These are phyloP conservation scores for Pythium diclinum DNA, from an alignment of 352 stramenopile genomes.

Conservation along the genomic window DNA sequence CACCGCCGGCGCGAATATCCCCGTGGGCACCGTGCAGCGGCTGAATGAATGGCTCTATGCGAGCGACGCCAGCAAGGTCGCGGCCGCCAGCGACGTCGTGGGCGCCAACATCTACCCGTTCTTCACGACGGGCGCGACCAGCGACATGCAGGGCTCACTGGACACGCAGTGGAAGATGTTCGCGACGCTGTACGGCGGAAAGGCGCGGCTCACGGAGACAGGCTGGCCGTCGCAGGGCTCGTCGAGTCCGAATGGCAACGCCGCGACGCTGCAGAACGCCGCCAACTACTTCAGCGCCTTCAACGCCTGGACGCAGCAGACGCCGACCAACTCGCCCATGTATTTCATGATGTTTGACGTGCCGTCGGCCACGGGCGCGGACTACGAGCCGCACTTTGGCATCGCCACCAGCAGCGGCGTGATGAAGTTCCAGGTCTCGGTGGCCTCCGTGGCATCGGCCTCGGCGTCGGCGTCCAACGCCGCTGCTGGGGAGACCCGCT, in stretches of 20 bases:
- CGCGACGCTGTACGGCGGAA: conserved; percentile 22
- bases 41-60: conserved; percentile 38
- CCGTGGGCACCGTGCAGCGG: conserved; percentile 54
- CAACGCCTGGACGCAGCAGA: conserved; percentile 26
- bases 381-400: conserved; percentile 65
- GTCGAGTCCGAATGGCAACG: conserved; percentile 30
- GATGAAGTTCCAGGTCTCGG: conserved; percentile 14
- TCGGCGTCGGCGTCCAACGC: not conserved
- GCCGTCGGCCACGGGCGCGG: conserved; percentile 24
- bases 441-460: not conserved
- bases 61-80: conserved; percentile 28
- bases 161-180: conserved; percentile 25
- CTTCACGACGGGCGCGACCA: conserved; percentile 23
- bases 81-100: conserved; percentile 33
- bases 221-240: conserved; percentile 23
- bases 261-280: conserved; percentile 30
- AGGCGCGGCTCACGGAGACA: conserved; percentile 33
- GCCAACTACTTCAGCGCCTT: conserved; percentile 50
- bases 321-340: conserved; percentile 31
- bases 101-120: conserved; percentile 43
- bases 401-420: conserved; percentile 13
- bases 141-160: conserved; percentile 25
- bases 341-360: conserved; percentile 72
- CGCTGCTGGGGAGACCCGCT: not conserved
- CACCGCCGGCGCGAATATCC: conserved; percentile 34